Percentiles rank a stretch among this genome's conserved stretches.
Evolutionary conservation across 768 basidiomycete genomes (phyloP).

Genomic region (Hygrophoropsis aurantiaca): DNA sequence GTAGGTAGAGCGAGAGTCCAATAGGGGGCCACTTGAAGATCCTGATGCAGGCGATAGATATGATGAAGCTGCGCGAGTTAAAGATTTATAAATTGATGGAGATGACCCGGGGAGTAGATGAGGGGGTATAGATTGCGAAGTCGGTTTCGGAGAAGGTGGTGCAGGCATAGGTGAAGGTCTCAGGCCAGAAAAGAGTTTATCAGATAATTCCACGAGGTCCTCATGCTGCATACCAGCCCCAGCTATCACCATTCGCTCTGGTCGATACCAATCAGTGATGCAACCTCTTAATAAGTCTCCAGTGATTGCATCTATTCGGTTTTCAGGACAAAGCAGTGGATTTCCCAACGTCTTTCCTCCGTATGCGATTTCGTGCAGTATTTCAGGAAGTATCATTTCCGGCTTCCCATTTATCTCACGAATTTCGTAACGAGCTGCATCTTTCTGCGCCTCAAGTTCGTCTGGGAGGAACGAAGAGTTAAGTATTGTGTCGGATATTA

Average conservation of each 20-base stretch:
- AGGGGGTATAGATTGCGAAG: slow-evolving; percentile 42
- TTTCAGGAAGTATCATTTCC: slow-evolving; percentile 90
- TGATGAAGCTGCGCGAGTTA: slow-evolving; percentile 75
- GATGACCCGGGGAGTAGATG: slow-evolving; percentile 59
- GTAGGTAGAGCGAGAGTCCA: slow-evolving; percentile 53
- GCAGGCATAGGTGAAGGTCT: slow-evolving; percentile 34
- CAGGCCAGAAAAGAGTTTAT: slow-evolving; percentile 80
- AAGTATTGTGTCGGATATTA: slow-evolving; percentile 89
- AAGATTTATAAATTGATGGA: slow-evolving; percentile 59
- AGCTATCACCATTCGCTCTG: slow-evolving; percentile 94
- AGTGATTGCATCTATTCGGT: slow-evolving; percentile 71
- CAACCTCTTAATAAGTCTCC: slow-evolving; percentile 57
- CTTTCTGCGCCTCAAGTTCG: slow-evolving; percentile 81
- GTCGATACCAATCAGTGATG: slow-evolving; percentile 83
- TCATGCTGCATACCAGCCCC: slow-evolving; percentile 92
- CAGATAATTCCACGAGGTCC: slow-evolving; percentile 80
- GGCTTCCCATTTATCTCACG: slow-evolving; percentile 87
- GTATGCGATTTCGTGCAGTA: slow-evolving; percentile 87
- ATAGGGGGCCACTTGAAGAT: slow-evolving; percentile 7
- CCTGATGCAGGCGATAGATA: slow-evolving; percentile 53
- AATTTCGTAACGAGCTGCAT: slow-evolving; percentile 88
- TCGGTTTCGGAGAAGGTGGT: slow-evolving; percentile 23
- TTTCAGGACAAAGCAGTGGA: slow-evolving; percentile 83
- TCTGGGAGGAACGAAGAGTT: slow-evolving; percentile 73
- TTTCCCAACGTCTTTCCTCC: slow-evolving; percentile 80